Evolutionary conservation across 495 filamentous ascomycete species (phyloP).

Genomic region (Jackrogersella multiformis): DNA sequence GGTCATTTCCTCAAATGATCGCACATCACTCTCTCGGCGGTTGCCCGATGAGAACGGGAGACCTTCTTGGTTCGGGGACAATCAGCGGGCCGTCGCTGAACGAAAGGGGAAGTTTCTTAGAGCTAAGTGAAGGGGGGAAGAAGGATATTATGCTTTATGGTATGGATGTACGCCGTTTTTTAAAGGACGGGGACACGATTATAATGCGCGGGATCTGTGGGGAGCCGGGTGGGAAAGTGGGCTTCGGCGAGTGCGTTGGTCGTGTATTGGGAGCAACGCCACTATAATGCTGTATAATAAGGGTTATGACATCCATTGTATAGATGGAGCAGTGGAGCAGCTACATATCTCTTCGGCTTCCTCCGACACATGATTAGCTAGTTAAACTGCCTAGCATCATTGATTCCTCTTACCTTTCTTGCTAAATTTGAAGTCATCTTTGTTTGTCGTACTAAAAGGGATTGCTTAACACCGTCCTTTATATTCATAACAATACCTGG

Average conservation of each 20-base stretch:
- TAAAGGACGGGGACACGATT: conserved; percentile 86
- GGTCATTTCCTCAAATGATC: conserved; percentile 94
- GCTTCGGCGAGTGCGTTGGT: conserved; percentile 77
- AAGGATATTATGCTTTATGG: conserved; percentile 70
- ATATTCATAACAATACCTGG: too few relatives aligned
- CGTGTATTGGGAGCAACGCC: conserved; percentile 54
- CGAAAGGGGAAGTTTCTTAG: conserved; percentile 79
- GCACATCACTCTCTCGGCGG: conserved; percentile 90
- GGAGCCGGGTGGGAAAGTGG: conserved; percentile 67
- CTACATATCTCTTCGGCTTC: not conserved
- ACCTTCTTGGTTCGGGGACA: conserved; percentile 88
- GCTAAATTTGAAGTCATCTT: too few relatives aligned
- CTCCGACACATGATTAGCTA: not conserved
- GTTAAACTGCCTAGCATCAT: not conserved
- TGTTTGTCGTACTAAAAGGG: too few relatives aligned
- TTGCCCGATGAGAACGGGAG: conserved; percentile 82
- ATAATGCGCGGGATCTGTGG: conserved; percentile 72
- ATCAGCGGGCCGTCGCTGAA: conserved; percentile 75
- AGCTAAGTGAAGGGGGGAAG: conserved; percentile 76
- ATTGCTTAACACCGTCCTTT: too few relatives aligned
- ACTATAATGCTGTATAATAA: not conserved
- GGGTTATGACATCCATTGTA: not conserved
- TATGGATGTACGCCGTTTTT: conserved; percentile 75
- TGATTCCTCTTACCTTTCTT: too few relatives aligned
- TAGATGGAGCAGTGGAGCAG: not conserved